Percentiles rank a stretch among this genome's conserved stretches.
These are phyloP conservation scores for Aspergillus cristatus DNA, from an alignment of 495 filamentous ascomycete species.

Conservation along the genomic window DNA sequence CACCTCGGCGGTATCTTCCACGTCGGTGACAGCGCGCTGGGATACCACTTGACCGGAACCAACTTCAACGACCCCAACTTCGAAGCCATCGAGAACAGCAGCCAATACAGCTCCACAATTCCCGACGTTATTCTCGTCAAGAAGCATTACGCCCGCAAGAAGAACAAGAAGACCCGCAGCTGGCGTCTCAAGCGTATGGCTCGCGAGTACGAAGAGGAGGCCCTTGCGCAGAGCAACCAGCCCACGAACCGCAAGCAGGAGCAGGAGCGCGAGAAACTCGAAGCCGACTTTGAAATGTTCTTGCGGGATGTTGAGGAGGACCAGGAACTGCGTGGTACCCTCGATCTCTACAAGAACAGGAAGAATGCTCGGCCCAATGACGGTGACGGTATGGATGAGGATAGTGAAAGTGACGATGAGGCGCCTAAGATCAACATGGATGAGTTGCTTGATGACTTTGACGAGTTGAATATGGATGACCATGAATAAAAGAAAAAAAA, in stretches of 20 bases:
- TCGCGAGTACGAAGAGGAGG: constrained; percentile 71
- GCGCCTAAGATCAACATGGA: constrained; percentile 72
- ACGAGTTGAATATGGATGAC: constrained; percentile 63
- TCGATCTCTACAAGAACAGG: constrained; percentile 75
- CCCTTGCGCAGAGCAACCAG: constrained; percentile 23
- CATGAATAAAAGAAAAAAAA: too few relatives aligned
- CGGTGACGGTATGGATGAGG: constrained; percentile 43
- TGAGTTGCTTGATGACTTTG: constrained; percentile 83
- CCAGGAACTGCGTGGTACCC: constrained; percentile 68
- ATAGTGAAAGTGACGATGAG: constrained; percentile 52
- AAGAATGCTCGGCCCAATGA: constrained; percentile 28
- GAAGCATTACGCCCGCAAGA: constrained; percentile 84
- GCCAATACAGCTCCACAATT: constrained; percentile 61
- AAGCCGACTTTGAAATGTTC: constrained; percentile 94
- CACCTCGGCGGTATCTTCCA: constrained; percentile 84
- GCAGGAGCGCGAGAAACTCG: constrained; percentile 67
- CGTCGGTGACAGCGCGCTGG: constrained; percentile 83
- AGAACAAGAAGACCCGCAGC: constrained; percentile 76
- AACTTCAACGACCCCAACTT: constrained; percentile 85
- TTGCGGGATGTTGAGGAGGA: constrained; percentile 95
- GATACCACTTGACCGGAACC: constrained; percentile 77
- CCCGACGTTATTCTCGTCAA: constrained; percentile 93
- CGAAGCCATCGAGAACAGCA: constrained; percentile 65
- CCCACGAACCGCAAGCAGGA: constrained; percentile 48
- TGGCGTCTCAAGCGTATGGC: constrained; percentile 95